Evolutionary conservation across 306 rosid genomes (phyloP).

Genomic region (Inga laurina): DNA sequence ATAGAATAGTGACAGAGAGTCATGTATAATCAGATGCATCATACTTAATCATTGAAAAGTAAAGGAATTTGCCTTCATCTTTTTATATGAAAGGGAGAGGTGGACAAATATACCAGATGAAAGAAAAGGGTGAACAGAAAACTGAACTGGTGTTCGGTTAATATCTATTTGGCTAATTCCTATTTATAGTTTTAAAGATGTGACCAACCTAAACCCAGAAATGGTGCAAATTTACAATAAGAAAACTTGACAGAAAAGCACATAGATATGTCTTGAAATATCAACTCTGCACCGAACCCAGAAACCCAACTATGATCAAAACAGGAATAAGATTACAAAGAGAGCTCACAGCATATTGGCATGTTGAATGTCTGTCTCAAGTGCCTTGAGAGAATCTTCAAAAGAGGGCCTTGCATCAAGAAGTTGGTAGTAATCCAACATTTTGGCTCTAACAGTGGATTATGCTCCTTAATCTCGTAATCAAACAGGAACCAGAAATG

Average conservation of each 20-base stretch:
- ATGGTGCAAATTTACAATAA: not conserved
- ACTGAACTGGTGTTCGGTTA: not conserved
- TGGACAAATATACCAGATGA: not conserved
- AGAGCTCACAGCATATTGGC: slow-evolving; percentile 75
- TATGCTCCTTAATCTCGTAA: not conserved
- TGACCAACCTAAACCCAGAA: not conserved
- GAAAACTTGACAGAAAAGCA: not conserved
- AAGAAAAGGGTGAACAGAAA: not conserved
- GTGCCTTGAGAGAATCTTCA: slow-evolving; percentile 64
- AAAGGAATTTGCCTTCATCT: not conserved
- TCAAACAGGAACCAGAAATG: slow-evolving; percentile 14
- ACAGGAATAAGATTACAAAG: not conserved
- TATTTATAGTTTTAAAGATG: not conserved
- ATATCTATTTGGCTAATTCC: not conserved
- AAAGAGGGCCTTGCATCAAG: slow-evolving; percentile 58
- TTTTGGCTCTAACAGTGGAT: slow-evolving; percentile 19
- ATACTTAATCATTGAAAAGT: not conserved
- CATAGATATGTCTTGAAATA: not conserved
- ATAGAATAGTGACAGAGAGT: not conserved
- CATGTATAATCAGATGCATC: not conserved
- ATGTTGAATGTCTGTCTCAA: slow-evolving; percentile 76
- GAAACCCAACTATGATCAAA: not conserved
- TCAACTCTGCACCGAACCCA: not conserved
- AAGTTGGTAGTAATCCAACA: slow-evolving; percentile 57
- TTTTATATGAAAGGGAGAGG: not conserved